A percentile compares a stretch with the other conserved stretches of the same genome.
Conservation (phyloP, 108 stramenopile species). For the Skeletonema menzelii region DNA sequence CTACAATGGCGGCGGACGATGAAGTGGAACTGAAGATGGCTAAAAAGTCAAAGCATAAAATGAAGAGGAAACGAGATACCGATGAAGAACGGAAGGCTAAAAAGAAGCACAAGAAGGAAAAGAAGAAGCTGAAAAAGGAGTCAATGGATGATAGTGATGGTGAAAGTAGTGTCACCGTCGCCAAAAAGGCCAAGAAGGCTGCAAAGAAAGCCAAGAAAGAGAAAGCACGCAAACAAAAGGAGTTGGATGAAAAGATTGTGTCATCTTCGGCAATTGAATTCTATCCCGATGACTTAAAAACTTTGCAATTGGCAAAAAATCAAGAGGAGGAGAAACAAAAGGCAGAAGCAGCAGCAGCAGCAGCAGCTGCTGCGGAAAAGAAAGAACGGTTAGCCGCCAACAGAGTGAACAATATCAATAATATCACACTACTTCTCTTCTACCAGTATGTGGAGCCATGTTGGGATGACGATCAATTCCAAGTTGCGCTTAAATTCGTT, state of each 20-base stretch:
- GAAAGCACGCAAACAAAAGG: slow-evolving; percentile 23
- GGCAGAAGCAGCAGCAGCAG: not conserved
- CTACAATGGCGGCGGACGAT: not conserved
- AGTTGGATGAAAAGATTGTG: slow-evolving; percentile 25
- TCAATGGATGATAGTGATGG: not conserved
- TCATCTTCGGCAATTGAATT: slow-evolving; percentile 21
- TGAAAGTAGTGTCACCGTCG: not conserved
- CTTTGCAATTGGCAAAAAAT: slow-evolving; percentile 12
- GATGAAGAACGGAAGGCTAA: slow-evolving; percentile 3
- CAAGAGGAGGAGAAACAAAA: slow-evolving; percentile 1
- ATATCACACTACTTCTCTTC: slow-evolving; percentile 76
- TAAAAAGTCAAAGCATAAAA: slow-evolving; percentile 16
- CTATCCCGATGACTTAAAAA: slow-evolving; percentile 11
- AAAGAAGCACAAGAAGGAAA: slow-evolving; percentile 5
- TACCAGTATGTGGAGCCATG: slow-evolving; percentile 90
- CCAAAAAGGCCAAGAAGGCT: slow-evolving; percentile 10
- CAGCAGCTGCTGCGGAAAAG: not conserved
- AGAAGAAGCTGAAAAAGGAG: slow-evolving; percentile 17
- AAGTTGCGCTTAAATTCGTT: slow-evolving; percentile 51
- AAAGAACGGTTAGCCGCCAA: not conserved
- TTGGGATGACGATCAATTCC: slow-evolving; percentile 68
- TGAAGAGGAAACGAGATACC: slow-evolving; percentile 11
- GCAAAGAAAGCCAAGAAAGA: slow-evolving; percentile 40
- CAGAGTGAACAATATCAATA: slow-evolving; percentile 22
- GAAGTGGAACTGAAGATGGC: not conserved